A percentile compares a stretch with the other conserved stretches of the same genome.
These are phyloP conservation scores for Arachis hypogaea DNA, from an alignment of 306 rosid species.

Conservation along the genomic window DNA sequence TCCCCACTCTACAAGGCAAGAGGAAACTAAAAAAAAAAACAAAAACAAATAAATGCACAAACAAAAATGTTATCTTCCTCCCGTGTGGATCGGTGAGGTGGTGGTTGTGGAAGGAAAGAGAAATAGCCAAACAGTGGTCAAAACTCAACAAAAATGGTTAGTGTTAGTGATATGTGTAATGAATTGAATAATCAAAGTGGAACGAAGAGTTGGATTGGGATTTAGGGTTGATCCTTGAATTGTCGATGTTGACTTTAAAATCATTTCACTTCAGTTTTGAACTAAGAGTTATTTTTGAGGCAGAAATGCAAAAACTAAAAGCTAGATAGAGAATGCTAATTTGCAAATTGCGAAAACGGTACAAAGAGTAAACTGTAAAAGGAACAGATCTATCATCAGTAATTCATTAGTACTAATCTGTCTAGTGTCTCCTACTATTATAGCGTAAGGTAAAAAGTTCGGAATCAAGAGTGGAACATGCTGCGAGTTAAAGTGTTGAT, in stretches of 20 bases:
- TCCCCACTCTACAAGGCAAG: constrained; percentile 24
- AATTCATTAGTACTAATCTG: too few relatives aligned
- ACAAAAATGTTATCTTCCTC: constrained; percentile 20
- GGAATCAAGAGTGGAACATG: too few relatives aligned
- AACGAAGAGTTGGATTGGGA: constrained; percentile 1
- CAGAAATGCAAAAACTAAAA: not conserved
- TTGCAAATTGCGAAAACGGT: too few relatives aligned
- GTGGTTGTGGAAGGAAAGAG: constrained; percentile 13
- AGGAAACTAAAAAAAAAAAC: too few relatives aligned
- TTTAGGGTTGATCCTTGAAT: constrained; percentile 25
- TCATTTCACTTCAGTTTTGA: constrained; percentile 1
- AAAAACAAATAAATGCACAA: not conserved
- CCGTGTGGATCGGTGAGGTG: constrained; percentile 37
- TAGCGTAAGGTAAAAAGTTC: too few relatives aligned
- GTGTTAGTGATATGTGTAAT: constrained; percentile 4
- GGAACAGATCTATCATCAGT: too few relatives aligned
- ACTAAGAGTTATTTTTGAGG: not conserved
- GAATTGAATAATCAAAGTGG: constrained; percentile 14
- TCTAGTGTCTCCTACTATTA: too few relatives aligned
- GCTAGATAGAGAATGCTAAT: too few relatives aligned
- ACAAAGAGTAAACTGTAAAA: too few relatives aligned
- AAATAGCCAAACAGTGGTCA: constrained; percentile 31
- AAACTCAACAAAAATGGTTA: not conserved
- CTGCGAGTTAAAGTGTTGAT: too few relatives aligned
- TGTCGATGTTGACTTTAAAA: constrained; percentile 33